Evolutionary conservation across 2,329 filamentous ascomycete genomes (phyloP).

Genomic region (Claviceps sp.): DNA sequence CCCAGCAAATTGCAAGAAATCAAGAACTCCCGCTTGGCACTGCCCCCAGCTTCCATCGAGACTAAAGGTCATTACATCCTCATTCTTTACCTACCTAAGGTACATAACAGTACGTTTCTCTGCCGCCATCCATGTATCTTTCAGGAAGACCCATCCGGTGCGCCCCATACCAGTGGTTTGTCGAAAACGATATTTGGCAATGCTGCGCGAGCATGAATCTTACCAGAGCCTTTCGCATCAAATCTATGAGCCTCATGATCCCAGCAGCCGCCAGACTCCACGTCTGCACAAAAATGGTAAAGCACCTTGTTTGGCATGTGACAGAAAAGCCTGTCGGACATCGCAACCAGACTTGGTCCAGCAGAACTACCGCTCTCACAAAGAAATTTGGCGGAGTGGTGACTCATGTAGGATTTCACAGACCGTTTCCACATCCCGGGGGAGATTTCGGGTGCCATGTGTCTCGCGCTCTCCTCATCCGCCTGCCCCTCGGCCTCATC

Average conservation of each 20-base stretch:
- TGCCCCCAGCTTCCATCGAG: no score
- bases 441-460: not conserved
- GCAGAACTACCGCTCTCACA: not conserved
- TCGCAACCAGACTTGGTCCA: slow-evolving; percentile 3
- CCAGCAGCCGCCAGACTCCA: slow-evolving; percentile 1
- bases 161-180: not conserved
- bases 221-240: not conserved
- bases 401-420: not conserved
- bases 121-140: no score
- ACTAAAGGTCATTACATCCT: no score
- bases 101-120: no score
- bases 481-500: not conserved
- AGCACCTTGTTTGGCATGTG: slow-evolving; percentile 3
- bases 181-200: not conserved
- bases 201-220: not conserved
- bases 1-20: no score
- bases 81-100: no score
- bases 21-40: no score
- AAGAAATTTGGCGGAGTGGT: not conserved
- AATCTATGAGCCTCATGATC: not conserved
- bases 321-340: not conserved
- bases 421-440: not conserved
- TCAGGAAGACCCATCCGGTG: not conserved
- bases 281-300: slow-evolving; percentile 1
- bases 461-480: not conserved